Evolutionary conservation across 2,329 filamentous ascomycete genomes (phyloP), one percentile per base, ranked within the genome.

Genomic region (Pseudocercospora vitis): DNA sequence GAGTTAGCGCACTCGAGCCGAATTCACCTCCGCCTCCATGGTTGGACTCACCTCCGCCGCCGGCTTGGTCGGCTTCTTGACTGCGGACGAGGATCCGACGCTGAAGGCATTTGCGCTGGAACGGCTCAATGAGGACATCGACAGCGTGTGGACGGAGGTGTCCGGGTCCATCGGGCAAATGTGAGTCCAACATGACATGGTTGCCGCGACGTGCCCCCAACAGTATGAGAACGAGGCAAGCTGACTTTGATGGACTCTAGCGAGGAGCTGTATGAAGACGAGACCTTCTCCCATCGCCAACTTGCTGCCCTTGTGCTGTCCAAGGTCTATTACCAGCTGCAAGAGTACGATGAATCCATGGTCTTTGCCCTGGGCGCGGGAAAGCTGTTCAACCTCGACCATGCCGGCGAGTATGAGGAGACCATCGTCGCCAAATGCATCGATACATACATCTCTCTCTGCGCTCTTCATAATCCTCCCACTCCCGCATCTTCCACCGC

Each of bases 331-430:
- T 99, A 97, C 71, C 94, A 99, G 71, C 85, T 99, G 49, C 91
- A 96, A 75, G 94, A 94, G 72, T 99, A 99, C 78, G 94, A 96
- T 71, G 94, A 99, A 78, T 96, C 92, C 74, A 97, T 99, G 92
- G 88, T 89, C 48, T 97, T 99, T 74, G 94, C 94, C 60, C 83
- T 99, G 40, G 91, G 91, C 55, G 91, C 94, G 19, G 94, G 94
- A 56, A 89, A 96, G 70, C 85, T 96, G 46, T 96, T 99, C 80
- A 89, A 95, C 76, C 83, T 97, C 62, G 89, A 96, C 68, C 82
- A 86, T 50, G 87, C 89, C 48, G 88, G 90, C 73, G 94, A 99
- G 77, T 99, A 96, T 69, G 94, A 99, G 74, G 91, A 99, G 77
- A 99, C 94, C 53, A 97, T 99, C 76, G 91, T 97, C 72, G 82